phyloP scores from a whole-genome alignment of 441 rosid genomes.

The Jatropha multifida region DNA sequence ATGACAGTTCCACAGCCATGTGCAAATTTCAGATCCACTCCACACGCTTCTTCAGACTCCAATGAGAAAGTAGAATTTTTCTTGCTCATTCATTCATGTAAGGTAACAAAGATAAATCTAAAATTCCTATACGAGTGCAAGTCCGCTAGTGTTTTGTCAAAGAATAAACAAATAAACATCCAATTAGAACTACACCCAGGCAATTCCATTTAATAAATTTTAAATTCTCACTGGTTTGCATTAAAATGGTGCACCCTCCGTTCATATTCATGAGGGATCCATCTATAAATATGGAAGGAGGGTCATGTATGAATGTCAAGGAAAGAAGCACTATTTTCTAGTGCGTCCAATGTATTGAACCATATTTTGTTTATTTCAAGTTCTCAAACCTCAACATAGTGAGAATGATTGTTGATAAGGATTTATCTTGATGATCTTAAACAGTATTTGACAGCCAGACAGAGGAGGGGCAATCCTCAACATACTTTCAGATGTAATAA shows the following conservation, averaged over 20 bases:
- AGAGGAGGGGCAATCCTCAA: no score
- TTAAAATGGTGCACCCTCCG: not conserved
- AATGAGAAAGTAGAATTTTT: no score
- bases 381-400: not conserved
- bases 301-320: not conserved
- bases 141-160: no score
- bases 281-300: not conserved
- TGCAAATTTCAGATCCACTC: no score
- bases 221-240: not conserved
- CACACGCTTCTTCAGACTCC: no score
- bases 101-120: no score
- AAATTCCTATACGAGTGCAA: no score
- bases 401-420: not conserved
- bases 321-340: not conserved
- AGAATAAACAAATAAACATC: no score
- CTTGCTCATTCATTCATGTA: no score
- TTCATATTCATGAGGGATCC: not conserved
- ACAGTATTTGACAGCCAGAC: not conserved
- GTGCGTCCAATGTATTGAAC: not conserved
- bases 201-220: not conserved
- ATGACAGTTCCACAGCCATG: not conserved
- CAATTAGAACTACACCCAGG: not conserved
- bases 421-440: not conserved
- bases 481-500: not conserved
- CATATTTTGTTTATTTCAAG: not conserved